phyloP scores from a whole-genome alignment of 2,329 filamentous ascomycete genomes.

The Tolypocladium endophyticum region DNA sequence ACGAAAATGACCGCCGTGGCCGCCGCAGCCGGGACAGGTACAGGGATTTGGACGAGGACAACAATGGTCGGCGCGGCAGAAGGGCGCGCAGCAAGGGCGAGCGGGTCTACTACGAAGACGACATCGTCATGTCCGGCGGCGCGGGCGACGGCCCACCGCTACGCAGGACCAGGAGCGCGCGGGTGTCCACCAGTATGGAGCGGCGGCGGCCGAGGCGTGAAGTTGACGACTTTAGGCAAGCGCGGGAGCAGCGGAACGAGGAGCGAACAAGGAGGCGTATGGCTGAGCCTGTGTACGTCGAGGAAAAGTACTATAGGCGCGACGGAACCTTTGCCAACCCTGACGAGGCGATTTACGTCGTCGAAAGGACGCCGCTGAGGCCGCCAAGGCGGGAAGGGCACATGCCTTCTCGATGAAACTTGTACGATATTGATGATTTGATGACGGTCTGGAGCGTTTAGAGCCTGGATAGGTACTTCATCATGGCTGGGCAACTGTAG shows the following conservation, averaged over 20 bases:
- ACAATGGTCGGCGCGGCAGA: neutral
- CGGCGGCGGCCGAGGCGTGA: conserved; percentile 6
- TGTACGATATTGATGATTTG: neutral
- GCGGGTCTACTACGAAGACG: neutral
- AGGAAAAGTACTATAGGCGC: conserved; percentile 10
- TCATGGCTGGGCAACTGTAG: neutral
- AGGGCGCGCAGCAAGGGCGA: neutral
- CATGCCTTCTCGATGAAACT: neutral
- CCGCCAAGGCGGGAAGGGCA: neutral
- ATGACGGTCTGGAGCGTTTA: neutral
- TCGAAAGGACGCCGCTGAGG: conserved; percentile 1
- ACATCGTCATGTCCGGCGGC: neutral
- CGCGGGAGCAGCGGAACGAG: conserved; percentile 1
- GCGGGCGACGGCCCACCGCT: neutral
- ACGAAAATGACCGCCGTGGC: neutral
- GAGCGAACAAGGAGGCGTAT: conserved; percentile 8
- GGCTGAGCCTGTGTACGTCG: conserved; percentile 4
- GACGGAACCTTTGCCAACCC: conserved; percentile 6
- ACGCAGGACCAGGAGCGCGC: conserved; percentile 4
- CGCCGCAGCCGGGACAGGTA: neutral
- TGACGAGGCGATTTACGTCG: neutral
- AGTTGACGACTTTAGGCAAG: neutral
- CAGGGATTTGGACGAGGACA: conserved; percentile 1
- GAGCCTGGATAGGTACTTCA: too few relatives aligned
- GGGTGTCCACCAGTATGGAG: conserved; percentile 6